Percentiles rank a stretch among this genome's conserved stretches.
phyloP scores from a whole-genome alignment of 257 asterid species.

The Lantana camara region DNA sequence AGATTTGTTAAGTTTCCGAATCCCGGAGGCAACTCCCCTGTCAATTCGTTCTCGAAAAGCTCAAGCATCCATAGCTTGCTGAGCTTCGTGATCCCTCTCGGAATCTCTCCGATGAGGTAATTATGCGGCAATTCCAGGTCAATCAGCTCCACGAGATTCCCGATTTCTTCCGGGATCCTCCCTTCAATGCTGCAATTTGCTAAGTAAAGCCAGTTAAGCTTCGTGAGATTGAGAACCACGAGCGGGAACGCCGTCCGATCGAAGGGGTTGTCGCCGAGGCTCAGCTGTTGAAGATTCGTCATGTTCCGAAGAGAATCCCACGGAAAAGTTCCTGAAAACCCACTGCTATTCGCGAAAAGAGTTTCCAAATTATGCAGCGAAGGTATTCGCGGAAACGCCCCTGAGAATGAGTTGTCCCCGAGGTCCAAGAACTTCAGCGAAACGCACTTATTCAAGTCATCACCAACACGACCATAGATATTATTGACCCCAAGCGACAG shows the following conservation, averaged over 20 bases:
- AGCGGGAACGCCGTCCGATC: constrained; percentile 53
- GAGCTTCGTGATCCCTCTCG: constrained; percentile 63
- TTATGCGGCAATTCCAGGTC: constrained; percentile 64
- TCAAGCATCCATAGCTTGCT: constrained; percentile 70
- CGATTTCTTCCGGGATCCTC: constrained; percentile 67
- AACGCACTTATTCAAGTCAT: constrained; percentile 50
- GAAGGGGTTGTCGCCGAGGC: constrained; percentile 75
- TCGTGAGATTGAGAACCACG: constrained; percentile 39
- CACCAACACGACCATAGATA: constrained; percentile 42
- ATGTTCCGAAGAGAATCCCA: constrained; percentile 59
- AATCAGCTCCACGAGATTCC: constrained; percentile 55
- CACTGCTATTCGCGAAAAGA: constrained; percentile 63
- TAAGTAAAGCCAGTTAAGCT: constrained; percentile 60
- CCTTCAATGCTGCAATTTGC: constrained; percentile 73
- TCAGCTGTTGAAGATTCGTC: constrained; percentile 50
- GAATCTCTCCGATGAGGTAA: constrained; percentile 61
- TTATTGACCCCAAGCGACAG: constrained; percentile 63
- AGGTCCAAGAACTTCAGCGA: constrained; percentile 60
- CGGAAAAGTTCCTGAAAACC: constrained; percentile 71
- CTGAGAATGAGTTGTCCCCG: constrained; percentile 65
- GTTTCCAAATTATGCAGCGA: constrained; percentile 37
- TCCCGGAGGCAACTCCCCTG: constrained; percentile 75
- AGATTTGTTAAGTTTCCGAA: constrained; percentile 64
- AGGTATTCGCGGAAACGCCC: constrained; percentile 59
- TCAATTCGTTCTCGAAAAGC: constrained; percentile 51